A percentile compares a stretch with the other conserved stretches of the same genome.
These are phyloP conservation scores for Plasmodium gaboni DNA, from an alignment of 169 alveolate genomes.

Conservation along the genomic window DNA sequence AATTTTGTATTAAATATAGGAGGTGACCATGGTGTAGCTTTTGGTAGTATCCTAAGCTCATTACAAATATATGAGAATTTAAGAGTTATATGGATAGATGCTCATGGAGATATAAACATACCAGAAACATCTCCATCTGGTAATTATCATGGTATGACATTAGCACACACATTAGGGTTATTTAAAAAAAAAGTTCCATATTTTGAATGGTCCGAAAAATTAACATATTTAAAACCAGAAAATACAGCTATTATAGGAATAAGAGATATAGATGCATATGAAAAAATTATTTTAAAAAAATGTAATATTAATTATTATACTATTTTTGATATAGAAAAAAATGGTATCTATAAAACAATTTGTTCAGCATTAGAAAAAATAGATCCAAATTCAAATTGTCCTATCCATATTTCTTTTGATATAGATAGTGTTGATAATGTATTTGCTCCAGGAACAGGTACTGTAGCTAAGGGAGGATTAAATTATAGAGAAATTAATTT, in stretches of 20 bases:
- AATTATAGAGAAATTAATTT: conserved; percentile 76
- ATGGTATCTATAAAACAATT: conserved; percentile 77
- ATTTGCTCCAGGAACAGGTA: conserved; percentile 82
- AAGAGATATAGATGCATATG: conserved; percentile 78
- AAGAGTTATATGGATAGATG: conserved; percentile 85
- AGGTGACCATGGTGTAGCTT: conserved; percentile 85
- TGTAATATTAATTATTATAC: conserved; percentile 73
- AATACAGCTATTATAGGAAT: conserved; percentile 75
- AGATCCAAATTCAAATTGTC: conserved; percentile 75
- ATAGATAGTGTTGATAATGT: conserved; percentile 77
- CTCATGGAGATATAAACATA: conserved; percentile 84
- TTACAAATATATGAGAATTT: conserved; percentile 67
- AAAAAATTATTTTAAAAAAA: conserved; percentile 60
- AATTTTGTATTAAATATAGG: conserved; percentile 79
- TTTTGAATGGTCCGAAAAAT: conserved; percentile 76
- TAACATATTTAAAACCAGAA: conserved; percentile 68
- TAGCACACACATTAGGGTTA: conserved; percentile 79
- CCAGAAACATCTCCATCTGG: conserved; percentile 82
- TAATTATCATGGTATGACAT: conserved; percentile 85
- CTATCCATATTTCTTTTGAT: conserved; percentile 76
- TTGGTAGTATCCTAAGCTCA: conserved; percentile 77
- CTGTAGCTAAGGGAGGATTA: conserved; percentile 79
- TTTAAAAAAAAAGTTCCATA: conserved; percentile 67
- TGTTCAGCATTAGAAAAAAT: conserved; percentile 61
- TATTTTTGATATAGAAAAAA: conserved; percentile 74